Conservation (phyloP, 1,284 basidiomycete genomes). For the Boletus sp. region DNA sequence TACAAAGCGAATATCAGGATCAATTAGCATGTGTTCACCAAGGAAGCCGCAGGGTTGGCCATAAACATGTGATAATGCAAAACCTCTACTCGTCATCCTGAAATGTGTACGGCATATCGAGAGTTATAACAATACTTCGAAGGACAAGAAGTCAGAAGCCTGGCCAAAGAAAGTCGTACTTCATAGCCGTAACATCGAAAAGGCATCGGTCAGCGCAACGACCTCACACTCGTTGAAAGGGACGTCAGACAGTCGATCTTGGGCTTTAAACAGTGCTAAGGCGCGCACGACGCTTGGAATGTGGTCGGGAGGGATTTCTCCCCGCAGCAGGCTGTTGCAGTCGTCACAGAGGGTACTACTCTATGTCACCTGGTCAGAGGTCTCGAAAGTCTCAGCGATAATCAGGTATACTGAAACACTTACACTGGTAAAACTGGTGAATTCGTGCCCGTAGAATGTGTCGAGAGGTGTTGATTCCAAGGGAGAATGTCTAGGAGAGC, state of each 20-base stretch:
- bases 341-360: slow-evolving; percentile 25
- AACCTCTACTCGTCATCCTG: background rate
- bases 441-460: slow-evolving; percentile 10
- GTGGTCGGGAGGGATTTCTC: slow-evolving; percentile 29
- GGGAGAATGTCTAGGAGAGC: background rate
- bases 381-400: background rate
- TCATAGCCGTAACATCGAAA: slow-evolving; percentile 30
- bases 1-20: slow-evolving; percentile 12
- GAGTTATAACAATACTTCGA: slow-evolving; percentile 3
- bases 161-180: background rate
- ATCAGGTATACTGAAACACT: background rate
- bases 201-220: slow-evolving; percentile 22
- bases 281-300: slow-evolving; percentile 33
- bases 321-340: slow-evolving; percentile 19
- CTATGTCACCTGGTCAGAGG: slow-evolving; percentile 10
- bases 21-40: background rate
- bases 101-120: slow-evolving; percentile 8
- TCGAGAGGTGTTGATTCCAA: background rate
- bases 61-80: background rate
- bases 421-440: slow-evolving; percentile 18
- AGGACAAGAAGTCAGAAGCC: background rate
- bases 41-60: background rate
- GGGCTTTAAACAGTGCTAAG: slow-evolving; percentile 22
- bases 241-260: slow-evolving; percentile 13
- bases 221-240: slow-evolving; percentile 23